These are phyloP conservation scores for Aspergillus brunneoviolaceus DNA, from an alignment of 2,329 filamentous ascomycete species.

Conservation along the genomic window DNA sequence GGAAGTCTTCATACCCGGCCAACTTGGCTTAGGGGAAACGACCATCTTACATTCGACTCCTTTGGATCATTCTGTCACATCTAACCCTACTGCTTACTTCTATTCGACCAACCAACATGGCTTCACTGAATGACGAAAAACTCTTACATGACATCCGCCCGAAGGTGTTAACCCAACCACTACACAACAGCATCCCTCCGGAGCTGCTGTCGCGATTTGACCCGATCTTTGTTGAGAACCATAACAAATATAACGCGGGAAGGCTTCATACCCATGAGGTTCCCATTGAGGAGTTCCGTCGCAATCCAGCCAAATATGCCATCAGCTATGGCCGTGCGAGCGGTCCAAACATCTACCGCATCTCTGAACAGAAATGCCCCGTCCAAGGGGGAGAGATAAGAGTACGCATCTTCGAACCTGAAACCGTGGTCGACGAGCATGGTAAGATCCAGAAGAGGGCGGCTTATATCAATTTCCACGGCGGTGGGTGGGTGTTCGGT, in stretches of 20 bases:
- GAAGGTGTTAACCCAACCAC: slow-evolving; percentile 32
- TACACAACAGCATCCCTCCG: slow-evolving; percentile 43
- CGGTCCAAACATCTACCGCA: slow-evolving; percentile 39
- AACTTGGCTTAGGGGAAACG: background rate
- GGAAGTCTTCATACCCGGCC: background rate
- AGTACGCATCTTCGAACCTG: slow-evolving; percentile 43
- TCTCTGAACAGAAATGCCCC: slow-evolving; percentile 42
- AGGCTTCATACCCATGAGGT: slow-evolving; percentile 45
- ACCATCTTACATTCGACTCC: background rate
- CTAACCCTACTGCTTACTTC: background rate
- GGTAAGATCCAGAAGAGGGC: slow-evolving; percentile 33
- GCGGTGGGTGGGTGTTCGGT: slow-evolving; percentile 47
- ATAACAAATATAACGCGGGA: slow-evolving; percentile 44
- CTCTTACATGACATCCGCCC: slow-evolving; percentile 27
- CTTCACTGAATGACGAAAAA: slow-evolving; percentile 15
- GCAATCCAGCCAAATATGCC: slow-evolving; percentile 40
- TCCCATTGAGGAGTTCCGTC: slow-evolving; percentile 41
- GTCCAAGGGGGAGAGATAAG: slow-evolving; percentile 42
- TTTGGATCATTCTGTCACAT: background rate
- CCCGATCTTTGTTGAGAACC: slow-evolving; percentile 42
- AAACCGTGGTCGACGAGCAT: slow-evolving; percentile 24
- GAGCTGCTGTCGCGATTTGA: slow-evolving; percentile 41
- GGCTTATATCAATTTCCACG: slow-evolving; percentile 45
- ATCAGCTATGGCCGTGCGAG: slow-evolving; percentile 40
- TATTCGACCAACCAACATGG: slow-evolving; percentile 6